Base-by-base conservation (phyloP, 768 basidiomycete genomes). In the Serendipita sp. region DNA sequence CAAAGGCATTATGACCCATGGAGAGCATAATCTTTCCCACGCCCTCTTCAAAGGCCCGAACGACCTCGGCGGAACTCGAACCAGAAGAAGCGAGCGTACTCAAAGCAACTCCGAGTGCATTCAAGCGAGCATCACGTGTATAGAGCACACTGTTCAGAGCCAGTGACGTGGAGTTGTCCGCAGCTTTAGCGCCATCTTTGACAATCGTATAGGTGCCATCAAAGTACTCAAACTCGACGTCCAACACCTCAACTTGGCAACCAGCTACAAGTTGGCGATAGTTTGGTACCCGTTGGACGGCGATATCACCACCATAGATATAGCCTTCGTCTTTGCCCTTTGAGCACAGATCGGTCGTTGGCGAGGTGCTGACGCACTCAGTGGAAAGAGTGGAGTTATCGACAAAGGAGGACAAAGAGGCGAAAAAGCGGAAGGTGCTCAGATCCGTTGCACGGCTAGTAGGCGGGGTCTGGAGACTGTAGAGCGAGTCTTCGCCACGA, bases 161-260 rank as follows among this genome's bases (percentile, higher is more conserved):
- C 16, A 28, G n/a, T 4, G 56, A 16, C 8, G 34, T 35, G 16
- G 56, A 28, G 34, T 23, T 28, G 35, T 60, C 34, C 8, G 56
- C 56, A 23, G n/a, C 23, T n/a, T 23, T 16, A n/a, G n/a, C 56
- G 16, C 23, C 32, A 18, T 23, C n/a, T 23, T 60, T 30, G 35
- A 16, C 23, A 28, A 60, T 35, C 23, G 56, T 60, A 35, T 60
- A 60, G 7, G 18, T 35, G 16, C 56, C 56, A 36, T 60, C 34
- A 4, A 60, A 60, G 56, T 60, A 36, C n/a, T 60, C 56, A n/a
- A 28, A 60, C n/a, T 60, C 56, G 8, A 60, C 56, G 28, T 60
- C 35, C 23, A 60, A 10, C 3, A 60, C 35, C 8, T 36, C 16
- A 28, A 60, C 28, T 16, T n/a, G 7, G 35, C 56, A 60, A n/a